Evolutionary conservation across 208 protist species (phyloP).

Genomic region (Trypanosoma mega): DNA sequence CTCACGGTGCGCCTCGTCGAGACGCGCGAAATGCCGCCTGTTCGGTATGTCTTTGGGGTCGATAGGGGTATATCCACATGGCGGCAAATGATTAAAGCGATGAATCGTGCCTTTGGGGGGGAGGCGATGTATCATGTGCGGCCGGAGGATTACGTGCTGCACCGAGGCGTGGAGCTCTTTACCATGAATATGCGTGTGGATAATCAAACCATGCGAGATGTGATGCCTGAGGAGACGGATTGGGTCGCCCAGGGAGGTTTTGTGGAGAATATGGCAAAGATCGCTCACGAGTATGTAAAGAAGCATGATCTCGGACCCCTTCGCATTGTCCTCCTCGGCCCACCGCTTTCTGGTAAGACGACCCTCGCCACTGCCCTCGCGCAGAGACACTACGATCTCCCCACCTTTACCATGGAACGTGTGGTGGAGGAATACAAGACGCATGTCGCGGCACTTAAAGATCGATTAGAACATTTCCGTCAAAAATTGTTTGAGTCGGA

Average conservation of each 20-base stretch:
- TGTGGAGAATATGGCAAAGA: conserved; percentile 48
- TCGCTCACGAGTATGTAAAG: conserved; percentile 78
- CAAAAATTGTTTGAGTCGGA: conserved; percentile 36
- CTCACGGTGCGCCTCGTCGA: conserved; percentile 66
- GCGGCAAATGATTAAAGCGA: conserved; percentile 54
- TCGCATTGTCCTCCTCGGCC: conserved; percentile 83
- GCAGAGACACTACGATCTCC: conserved; percentile 71
- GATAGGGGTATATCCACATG: conserved; percentile 79
- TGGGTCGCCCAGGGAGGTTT: conserved; percentile 86
- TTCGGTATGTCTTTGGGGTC: conserved; percentile 88
- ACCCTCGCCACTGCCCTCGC: conserved; percentile 55
- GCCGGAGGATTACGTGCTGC: conserved; percentile 60
- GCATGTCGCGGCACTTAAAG: conserved; percentile 29
- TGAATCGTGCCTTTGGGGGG: conserved; percentile 83
- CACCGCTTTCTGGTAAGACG: conserved; percentile 89
- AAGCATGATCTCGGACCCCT: conserved; percentile 72
- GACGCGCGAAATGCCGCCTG: conserved; percentile 47
- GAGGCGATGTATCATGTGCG: conserved; percentile 45
- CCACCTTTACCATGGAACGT: conserved; percentile 56
- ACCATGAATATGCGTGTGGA: conserved; percentile 86
- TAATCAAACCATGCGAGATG: conserved; percentile 53
- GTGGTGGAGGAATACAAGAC: conserved; percentile 73
- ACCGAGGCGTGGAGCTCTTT: conserved; percentile 85
- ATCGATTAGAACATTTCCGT: conserved; percentile 31
- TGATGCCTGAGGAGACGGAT: conserved; percentile 63